Evolutionary conservation across 805 yeast genomes (phyloP), one percentile per base, ranked within the genome.

Genomic region (Nakazawaea holstii): DNA sequence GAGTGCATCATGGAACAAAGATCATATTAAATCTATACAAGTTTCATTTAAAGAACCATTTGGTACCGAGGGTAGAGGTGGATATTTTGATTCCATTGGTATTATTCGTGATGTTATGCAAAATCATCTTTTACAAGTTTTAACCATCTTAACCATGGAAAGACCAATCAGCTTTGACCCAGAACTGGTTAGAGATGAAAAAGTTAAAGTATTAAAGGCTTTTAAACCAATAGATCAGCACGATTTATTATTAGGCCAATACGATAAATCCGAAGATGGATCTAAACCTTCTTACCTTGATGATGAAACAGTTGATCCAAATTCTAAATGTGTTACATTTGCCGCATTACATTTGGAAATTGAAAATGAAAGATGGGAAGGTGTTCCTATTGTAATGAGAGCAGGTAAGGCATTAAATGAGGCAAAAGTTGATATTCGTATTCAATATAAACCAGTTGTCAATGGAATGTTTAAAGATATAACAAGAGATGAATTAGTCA

Each of bases 51-150:
- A 94, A 72, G 99, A 94, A 72, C 88, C 94, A n/a, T 94, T 94
- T 59, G 99, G 99, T 48, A 94, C 99, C 36, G 97, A 94, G 70
- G 99, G 99, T 49, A 82, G 99, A 64, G 99, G 99, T 57, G 99
- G 99, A 35, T 94, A 94, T 72, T 94, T 94, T 61, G 98, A 94
- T 68, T 74, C 76, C 48, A 89, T 91, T 60, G 99, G 99, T 50
- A 94, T 94, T 62, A 87, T 94, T 56, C 82, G 99, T 67, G 99
- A 94, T 63, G 98, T 94, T 41, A 92, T 94, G 89, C 99, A 94
- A 73, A 94, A 94, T 76, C 99, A 94, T 70, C 69, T 94, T 58
- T 74, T 92, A 61, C 99, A 94, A 72, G 95, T 92, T 20, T 71
- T 94, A 62, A 91, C 98, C 6, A 67, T 94, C 48, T 72, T 92